Base-by-base conservation (phyloP, 257 asterid species). In the Fraxinus anomala region DNA sequence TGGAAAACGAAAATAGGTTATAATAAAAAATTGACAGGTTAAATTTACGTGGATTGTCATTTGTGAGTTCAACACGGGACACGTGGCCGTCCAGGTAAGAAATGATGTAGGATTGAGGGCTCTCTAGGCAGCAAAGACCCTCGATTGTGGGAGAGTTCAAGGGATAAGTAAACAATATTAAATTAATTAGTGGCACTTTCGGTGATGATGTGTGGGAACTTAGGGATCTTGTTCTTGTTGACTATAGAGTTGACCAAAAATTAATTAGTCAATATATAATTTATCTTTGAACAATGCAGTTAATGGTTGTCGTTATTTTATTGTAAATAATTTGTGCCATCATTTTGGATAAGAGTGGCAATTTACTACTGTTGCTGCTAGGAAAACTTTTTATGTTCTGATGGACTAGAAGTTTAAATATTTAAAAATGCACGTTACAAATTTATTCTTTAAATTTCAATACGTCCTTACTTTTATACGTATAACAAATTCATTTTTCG, bases 321-420 rank as follows among this genome's bases (percentile, higher is more conserved):
- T 82, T 83, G 69, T 80, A 84, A 89, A 89, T 89, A 70, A 87
- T 87, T 89, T 83, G 83, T 56, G 86, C 80, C 79, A 72, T 40
- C 69, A 34, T 77, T 74, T 72, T 76, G 73, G 81, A 80, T 73
- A 65, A 66, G 66, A 36, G 47, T 74, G 59, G 51, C 75, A 59
- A 66, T 17, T 70, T 72, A 34, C 31, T 40, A 11, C 3, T 40
- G 49, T 40, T 40, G 49, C 49, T 11, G 49, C 49, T 40, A 0
- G 6, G 47, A 40, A 0, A 40, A 40, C 10, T 5, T 7, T 39
- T 9, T 40, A 40, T 40, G 1, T 40, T 40, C 47, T 40, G 14
- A 40, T 1, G 39, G 47, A 39, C 3, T 9, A 47, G 14, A 10
- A 24, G 21, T 47, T 26, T 63, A 51, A 51, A 51, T 51, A 19